phyloP scores from a whole-genome alignment of 179 eudicot species.

The Nepenthes alata region DNA sequence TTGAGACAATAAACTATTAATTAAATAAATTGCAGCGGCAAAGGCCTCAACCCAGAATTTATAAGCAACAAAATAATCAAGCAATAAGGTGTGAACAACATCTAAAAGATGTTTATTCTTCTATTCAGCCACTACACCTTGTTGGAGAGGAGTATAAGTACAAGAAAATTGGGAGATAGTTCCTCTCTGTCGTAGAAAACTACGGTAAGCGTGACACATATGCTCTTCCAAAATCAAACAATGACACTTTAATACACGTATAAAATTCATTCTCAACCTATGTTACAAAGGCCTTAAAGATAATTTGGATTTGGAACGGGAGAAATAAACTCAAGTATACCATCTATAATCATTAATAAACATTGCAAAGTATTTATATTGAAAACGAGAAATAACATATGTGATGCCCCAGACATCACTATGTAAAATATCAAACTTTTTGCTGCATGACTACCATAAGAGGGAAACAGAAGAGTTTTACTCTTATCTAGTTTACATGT shows the following conservation, averaged over 20 bases:
- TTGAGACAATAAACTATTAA: background rate
- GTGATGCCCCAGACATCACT: slow-evolving; percentile 6
- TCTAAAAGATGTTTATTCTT: slow-evolving; percentile 5
- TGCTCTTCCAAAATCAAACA: slow-evolving; percentile 10
- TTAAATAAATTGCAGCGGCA: slow-evolving; percentile 3
- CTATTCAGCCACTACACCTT: background rate
- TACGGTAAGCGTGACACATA: background rate
- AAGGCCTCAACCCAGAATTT: slow-evolving; percentile 6
- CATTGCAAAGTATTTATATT: background rate
- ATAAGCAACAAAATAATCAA: slow-evolving; percentile 2
- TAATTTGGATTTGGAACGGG: background rate
- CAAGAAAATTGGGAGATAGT: background rate
- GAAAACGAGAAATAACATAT: background rate
- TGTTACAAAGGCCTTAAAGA: background rate
- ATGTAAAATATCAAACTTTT: background rate
- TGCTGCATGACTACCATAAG: background rate
- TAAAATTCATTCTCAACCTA: slow-evolving; percentile 4
- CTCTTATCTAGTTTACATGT: slow-evolving; percentile 10
- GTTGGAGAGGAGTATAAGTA: background rate
- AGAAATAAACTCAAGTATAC: slow-evolving; percentile 1
- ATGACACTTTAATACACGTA: slow-evolving; percentile 1
- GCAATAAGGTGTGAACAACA: background rate
- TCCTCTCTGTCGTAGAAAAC: background rate
- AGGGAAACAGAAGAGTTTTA: slow-evolving; percentile 6
- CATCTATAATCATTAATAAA: slow-evolving; percentile 2